These are phyloP conservation scores for Aspergillus bombycis DNA, from an alignment of 2,329 filamentous ascomycete genomes.

Conservation along the genomic window DNA sequence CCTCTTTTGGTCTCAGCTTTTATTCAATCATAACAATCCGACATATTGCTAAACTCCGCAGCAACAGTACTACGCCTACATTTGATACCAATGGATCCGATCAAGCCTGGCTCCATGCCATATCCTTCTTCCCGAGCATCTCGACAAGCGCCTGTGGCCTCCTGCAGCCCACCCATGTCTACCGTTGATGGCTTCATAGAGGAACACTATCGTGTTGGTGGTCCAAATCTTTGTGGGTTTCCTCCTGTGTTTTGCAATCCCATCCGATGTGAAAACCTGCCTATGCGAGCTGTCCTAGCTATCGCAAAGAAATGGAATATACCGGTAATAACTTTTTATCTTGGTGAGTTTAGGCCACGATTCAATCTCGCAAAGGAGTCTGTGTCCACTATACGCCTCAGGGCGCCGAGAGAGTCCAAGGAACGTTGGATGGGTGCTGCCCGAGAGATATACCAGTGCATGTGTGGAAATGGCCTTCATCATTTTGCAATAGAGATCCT, in stretches of 20 bases:
- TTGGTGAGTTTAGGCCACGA: not conserved
- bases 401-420: not conserved
- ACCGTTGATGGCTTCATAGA: not conserved
- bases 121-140: not conserved
- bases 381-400: not conserved
- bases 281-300: not conserved
- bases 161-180: not conserved
- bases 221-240: not conserved
- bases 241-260: not conserved
- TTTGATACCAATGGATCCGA: not conserved
- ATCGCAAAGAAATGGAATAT: not conserved
- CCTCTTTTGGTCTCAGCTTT: no score
- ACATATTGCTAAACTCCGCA: not conserved
- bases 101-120: not conserved
- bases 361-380: not conserved
- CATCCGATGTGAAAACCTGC: not conserved
- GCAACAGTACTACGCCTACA: not conserved
- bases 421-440: not conserved
- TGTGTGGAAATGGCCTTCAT: not conserved
- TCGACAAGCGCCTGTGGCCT: not conserved
- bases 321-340: not conserved
- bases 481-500: not conserved
- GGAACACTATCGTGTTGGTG: not conserved
- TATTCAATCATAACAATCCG: not conserved
- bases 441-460: not conserved